phyloP scores from a whole-genome alignment of 2,329 filamentous ascomycete genomes.

The Elsinoe arachidis region DNA sequence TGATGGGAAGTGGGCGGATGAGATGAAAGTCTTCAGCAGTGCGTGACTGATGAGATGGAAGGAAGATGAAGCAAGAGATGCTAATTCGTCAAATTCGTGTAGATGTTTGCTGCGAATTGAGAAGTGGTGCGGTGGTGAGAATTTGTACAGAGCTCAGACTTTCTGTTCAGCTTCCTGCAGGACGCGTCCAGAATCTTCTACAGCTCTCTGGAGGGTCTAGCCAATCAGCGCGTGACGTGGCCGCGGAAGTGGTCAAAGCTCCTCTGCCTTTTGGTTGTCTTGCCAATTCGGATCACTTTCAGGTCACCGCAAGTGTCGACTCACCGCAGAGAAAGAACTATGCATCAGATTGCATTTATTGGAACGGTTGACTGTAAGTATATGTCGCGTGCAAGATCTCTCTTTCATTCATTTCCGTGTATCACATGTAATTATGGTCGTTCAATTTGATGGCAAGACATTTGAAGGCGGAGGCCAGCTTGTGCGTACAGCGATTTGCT shows the following conservation, averaged over 20 bases:
- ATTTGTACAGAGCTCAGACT: constrained; percentile 4
- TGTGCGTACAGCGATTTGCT: constrained; percentile 46
- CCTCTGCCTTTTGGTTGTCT: background rate
- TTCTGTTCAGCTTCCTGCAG: background rate
- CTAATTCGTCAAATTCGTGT: constrained; percentile 3
- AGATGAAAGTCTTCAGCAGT: background rate
- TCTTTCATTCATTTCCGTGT: too few species aligned
- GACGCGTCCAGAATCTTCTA: background rate
- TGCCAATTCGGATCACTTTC: background rate
- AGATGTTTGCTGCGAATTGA: background rate
- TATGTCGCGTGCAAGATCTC: too few species aligned
- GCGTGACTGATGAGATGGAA: background rate
- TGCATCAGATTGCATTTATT: too few species aligned
- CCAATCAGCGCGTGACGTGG: background rate
- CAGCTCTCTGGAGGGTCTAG: background rate
- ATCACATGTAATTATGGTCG: background rate
- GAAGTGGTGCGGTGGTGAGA: background rate
- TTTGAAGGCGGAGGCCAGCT: constrained; percentile 57
- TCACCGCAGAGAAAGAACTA: background rate
- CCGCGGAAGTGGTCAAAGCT: constrained; percentile 5
- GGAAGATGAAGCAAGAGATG: constrained; percentile 3
- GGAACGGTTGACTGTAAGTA: too few species aligned
- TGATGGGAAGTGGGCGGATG: background rate
- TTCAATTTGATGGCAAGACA: constrained; percentile 46
- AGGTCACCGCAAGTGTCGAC: background rate